Base-by-base conservation (phyloP, 352 stramenopile species). In the Phytophthora pistaciae region DNA sequence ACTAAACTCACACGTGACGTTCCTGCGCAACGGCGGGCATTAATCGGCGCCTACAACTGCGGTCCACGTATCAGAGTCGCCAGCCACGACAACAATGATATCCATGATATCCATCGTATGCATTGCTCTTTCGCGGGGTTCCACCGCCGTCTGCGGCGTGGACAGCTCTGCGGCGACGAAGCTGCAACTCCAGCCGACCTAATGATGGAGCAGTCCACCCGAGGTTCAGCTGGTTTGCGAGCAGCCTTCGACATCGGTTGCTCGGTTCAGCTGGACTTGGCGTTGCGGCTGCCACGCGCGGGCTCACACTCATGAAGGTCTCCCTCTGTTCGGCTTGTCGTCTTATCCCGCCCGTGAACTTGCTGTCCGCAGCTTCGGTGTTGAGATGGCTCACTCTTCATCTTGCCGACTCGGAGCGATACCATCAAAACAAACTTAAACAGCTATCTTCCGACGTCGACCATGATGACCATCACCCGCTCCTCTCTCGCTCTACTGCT, bases 401-500 rank as follows among this genome's bases (percentile, higher is more conserved):
- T 64, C 48, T 66, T 57, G 50, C 67, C 56, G 36, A 63, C 44
- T 68, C 42, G 33, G 29, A 66, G 20, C 50, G 70, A 78, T 44
- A 62, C 20, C 50, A 50, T 2, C 10, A 7, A 21, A 69, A 52
- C 38, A 23, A 44, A 52, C 52, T 5, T 36, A 56, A 23, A 55
- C 27, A 1, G 57, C 2, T 38, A n/a, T 20, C n/a, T 5, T 60
- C 21, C 55, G 55, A 67, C 66, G 31, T 59, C 55, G 18, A 70
- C 60, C 25, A 69, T 71, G 56, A 77, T 77, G 64, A 33, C 46
- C 29, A 72, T 68, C 38, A 53, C 57, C n/a, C 64, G 38, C 13
- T 77, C 68, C 14, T 72, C 68, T 11, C 25, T 79, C 48, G 55
- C 56, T 13, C 42, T 80, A 40, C 25, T 77, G 53, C 31, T 77